phyloP scores from a whole-genome alignment of 208 protist genomes.

The Jaenimonas drosophilae region DNA sequence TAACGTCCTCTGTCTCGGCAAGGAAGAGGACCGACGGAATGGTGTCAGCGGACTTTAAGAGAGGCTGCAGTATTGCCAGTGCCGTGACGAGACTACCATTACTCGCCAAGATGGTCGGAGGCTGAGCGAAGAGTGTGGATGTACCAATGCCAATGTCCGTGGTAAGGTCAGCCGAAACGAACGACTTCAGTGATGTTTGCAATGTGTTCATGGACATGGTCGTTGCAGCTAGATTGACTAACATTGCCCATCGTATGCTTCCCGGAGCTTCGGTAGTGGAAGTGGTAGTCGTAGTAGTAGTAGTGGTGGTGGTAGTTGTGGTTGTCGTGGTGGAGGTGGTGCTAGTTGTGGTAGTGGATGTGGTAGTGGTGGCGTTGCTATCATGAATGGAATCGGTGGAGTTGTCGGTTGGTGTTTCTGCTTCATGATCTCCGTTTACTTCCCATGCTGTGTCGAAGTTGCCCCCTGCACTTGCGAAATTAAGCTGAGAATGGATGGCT shows the following conservation, averaged over 20 bases:
- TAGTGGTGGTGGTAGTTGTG: too few relatives aligned
- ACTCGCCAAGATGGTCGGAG: slow-evolving; percentile 40
- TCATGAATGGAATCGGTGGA: too few relatives aligned
- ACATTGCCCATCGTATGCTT: slow-evolving; percentile 21
- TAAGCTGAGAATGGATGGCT: too few relatives aligned
- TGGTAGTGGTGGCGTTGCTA: too few relatives aligned
- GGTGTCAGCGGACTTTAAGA: slow-evolving; percentile 15
- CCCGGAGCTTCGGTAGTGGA: slow-evolving; percentile 3
- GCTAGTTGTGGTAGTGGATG: too few relatives aligned
- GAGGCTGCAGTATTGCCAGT: slow-evolving; percentile 25
- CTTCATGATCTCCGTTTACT: too few relatives aligned
- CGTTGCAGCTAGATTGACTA: slow-evolving; percentile 41
- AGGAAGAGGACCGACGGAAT: slow-evolving; percentile 63
- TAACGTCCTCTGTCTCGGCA: slow-evolving; percentile 54
- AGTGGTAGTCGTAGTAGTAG: background rate
- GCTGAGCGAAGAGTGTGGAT: slow-evolving; percentile 17
- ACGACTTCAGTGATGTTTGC: slow-evolving; percentile 14
- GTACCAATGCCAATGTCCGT: too few relatives aligned
- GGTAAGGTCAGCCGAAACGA: too few relatives aligned
- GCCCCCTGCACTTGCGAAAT: too few relatives aligned
- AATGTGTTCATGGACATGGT: slow-evolving; percentile 20
- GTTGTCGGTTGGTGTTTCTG: too few relatives aligned
- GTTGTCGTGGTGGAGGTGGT: too few relatives aligned
- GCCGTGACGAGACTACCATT: slow-evolving; percentile 49
- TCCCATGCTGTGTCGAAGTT: too few relatives aligned